Conservation (phyloP, 2,329 filamentous ascomycete species). For the Penicillium expansum region DNA sequence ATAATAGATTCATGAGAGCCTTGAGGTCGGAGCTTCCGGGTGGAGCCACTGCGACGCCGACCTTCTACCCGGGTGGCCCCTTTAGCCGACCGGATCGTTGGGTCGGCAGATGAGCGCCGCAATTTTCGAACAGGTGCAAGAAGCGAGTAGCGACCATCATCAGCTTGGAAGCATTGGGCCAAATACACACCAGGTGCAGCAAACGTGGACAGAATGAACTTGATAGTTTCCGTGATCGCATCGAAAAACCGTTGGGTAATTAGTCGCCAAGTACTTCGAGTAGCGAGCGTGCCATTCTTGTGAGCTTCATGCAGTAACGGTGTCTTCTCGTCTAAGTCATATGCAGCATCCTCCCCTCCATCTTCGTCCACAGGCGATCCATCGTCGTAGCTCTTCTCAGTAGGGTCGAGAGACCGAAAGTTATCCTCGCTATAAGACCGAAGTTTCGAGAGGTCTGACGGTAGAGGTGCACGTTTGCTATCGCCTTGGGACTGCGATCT, state of each 20-base stretch:
- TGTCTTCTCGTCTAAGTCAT: slow-evolving; percentile 62
- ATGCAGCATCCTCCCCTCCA: slow-evolving; percentile 37
- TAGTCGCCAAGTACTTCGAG: slow-evolving; percentile 44
- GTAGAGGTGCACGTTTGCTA: slow-evolving; percentile 32
- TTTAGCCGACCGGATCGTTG: slow-evolving; percentile 22
- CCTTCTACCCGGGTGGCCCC: slow-evolving; percentile 25
- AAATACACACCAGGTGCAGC: slow-evolving; percentile 78
- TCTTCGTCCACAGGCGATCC: slow-evolving; percentile 27
- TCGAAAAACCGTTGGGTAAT: slow-evolving; percentile 69
- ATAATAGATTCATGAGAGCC: slow-evolving; percentile 45
- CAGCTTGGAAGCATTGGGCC: slow-evolving; percentile 78
- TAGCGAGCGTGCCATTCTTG: slow-evolving; percentile 38
- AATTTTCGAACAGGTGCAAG: slow-evolving; percentile 69
- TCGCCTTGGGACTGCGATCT: slow-evolving; percentile 55
- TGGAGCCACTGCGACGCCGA: slow-evolving; percentile 30
- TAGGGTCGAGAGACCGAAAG: slow-evolving; percentile 32
- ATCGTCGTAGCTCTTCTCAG: slow-evolving; percentile 31
- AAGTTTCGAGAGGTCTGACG: slow-evolving; percentile 37
- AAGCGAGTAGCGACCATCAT: slow-evolving; percentile 75
- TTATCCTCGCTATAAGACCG: slow-evolving; percentile 46
- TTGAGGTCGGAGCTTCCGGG: slow-evolving; percentile 33
- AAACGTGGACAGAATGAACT: slow-evolving; percentile 74
- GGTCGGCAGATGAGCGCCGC: slow-evolving; percentile 31
- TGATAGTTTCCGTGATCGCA: slow-evolving; percentile 71
- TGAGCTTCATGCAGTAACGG: slow-evolving; percentile 57